These are phyloP conservation scores for Umbelopsis isabellina DNA, from an alignment of 192 early-diverging fungal species.

Conservation along the genomic window DNA sequence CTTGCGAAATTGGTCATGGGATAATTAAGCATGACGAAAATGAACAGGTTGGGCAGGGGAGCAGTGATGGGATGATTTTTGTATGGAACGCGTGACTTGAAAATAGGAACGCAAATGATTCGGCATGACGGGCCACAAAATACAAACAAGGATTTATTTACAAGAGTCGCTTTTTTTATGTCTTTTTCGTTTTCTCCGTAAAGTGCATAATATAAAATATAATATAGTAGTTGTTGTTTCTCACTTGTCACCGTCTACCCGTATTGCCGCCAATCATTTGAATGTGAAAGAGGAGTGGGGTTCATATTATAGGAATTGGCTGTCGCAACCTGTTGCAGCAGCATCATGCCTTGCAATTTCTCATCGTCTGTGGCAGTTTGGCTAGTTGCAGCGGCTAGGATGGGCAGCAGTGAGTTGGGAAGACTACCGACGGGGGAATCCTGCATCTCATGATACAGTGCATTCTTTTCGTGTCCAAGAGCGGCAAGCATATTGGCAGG, in stretches of 20 bases:
- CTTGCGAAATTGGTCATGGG: not conserved
- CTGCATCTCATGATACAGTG: not conserved
- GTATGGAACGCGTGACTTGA: not conserved
- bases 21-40: not conserved
- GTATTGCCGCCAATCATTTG: constrained; percentile 1
- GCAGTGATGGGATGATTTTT: not conserved
- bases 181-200: not conserved
- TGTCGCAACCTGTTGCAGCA: constrained; percentile 1
- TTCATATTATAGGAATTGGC: constrained; percentile 3
- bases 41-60: not conserved
- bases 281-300: not conserved
- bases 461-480: constrained; percentile 1
- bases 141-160: too few species aligned
- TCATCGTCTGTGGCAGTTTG: constrained; percentile 9
- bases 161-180: too few species aligned
- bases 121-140: too few species aligned
- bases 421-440: not conserved
- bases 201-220: not conserved
- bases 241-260: not conserved
- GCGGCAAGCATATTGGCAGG: not conserved
- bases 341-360: constrained; percentile 12
- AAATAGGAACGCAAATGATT: too few species aligned
- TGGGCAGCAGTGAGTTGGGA: not conserved
- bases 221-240: not conserved
- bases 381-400: constrained; percentile 1